Base-by-base conservation (phyloP, 768 basidiomycete genomes). In the Porphyrellus cyaneotinctus region DNA sequence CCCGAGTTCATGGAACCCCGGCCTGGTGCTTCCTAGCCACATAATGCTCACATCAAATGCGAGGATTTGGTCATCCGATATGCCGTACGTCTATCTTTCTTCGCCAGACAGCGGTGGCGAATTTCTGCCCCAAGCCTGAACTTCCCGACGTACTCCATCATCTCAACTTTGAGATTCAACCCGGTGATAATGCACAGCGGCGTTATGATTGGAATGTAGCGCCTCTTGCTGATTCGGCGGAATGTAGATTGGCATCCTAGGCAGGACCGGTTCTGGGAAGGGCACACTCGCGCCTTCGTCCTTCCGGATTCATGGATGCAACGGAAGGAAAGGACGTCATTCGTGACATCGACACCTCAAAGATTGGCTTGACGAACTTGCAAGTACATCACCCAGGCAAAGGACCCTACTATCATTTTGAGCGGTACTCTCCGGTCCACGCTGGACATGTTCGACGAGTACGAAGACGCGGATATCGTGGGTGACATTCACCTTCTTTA, bases 291-390 rank as follows among this genome's bases (percentile, higher is more conserved):
- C 90, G 0, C 74, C 93, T 13, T 87, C 87, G 9, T 88, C 93
- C 72, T 92, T 95, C 81, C 81, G 88, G n/a, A 22, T 90, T 92
- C 64, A 90, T 95, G n/a, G 91, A 95, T 63, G 84, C 91, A 1
- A 83, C 82, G 0, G 76, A 84, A 59, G 91, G 91, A 7, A 75
- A 74, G 8, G 92, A 93, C 48, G 39, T 81, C 5, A 75, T 95
- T 33, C 92, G 93, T 64, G 87, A 76, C n/a, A 43, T 90, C 12
- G 87, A 94, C 59, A 91, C 91, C 53, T 76, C 89, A 26, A 75
- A 77, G 49, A 81, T 94, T 49, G 92, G 91, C 18, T 72, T 95
- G 32, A 87, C 87, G 0, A 90, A 94, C 64, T 75, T 97, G 33
- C 80, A 93, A 22, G 8, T 6, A 24, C 1, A 13, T 15, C 37